Evolutionary conservation across 2,329 filamentous ascomycete species (phyloP).

Genomic region (Cadophora gregata): DNA sequence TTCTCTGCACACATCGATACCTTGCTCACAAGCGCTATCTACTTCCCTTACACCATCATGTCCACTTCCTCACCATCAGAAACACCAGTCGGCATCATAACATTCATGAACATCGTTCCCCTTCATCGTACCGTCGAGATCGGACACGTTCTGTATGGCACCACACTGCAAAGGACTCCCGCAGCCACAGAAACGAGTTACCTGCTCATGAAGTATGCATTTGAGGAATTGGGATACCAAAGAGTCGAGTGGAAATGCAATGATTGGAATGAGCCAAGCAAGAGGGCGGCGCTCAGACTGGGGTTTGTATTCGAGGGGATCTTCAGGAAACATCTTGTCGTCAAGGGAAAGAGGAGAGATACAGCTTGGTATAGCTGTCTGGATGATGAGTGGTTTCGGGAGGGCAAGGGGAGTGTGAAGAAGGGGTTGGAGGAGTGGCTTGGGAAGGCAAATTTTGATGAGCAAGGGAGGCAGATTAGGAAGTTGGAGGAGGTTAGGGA

Average conservation of each 20-base stretch:
- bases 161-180: conserved; percentile 57
- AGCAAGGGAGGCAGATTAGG: conserved; percentile 56
- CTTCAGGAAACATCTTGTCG: conserved; percentile 66
- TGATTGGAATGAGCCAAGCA: conserved; percentile 58
- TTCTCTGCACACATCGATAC: conserved; percentile 43
- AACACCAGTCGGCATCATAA: conserved; percentile 49
- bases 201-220: conserved; percentile 58
- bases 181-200: conserved; percentile 64
- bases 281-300: conserved; percentile 59
- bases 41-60: conserved; percentile 53
- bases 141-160: conserved; percentile 59
- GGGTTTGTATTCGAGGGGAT: conserved; percentile 65
- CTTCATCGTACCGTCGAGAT: conserved; percentile 60
- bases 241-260: conserved; percentile 71
- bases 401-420: conserved; percentile 59
- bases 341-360: conserved; percentile 62
- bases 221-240: conserved; percentile 59
- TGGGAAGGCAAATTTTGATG: conserved; percentile 45
- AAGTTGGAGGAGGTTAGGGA: conserved; percentile 46
- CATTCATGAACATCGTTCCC: conserved; percentile 54
- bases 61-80: conserved; percentile 35
- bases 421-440: conserved; percentile 56
- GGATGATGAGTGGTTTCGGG: conserved; percentile 64
- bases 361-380: conserved; percentile 66
- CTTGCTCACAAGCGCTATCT: conserved; percentile 43